A percentile compares a stretch with the other conserved stretches of the same genome.
phyloP scores from a whole-genome alignment of 306 rosid genomes.

The Gastrolobium villosum region DNA sequence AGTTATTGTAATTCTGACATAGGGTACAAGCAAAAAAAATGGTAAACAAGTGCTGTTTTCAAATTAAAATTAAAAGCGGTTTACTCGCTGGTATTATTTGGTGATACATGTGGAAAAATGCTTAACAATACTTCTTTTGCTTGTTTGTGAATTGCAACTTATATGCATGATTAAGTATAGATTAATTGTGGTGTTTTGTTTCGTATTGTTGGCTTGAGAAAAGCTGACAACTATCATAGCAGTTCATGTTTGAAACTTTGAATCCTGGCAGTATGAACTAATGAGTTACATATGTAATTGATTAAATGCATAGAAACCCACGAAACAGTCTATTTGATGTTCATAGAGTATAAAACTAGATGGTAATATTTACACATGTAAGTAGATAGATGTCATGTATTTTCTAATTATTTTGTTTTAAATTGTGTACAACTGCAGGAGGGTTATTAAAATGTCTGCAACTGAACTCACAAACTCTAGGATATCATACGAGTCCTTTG shows the following conservation, averaged over 20 bases:
- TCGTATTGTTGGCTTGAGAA: not conserved
- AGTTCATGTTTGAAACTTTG: slow-evolving; percentile 3
- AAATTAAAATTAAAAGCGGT: not conserved
- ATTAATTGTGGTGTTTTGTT: not conserved
- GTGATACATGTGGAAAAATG: not conserved
- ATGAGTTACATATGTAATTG: not conserved
- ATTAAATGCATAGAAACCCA: not conserved
- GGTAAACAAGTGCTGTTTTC: not conserved
- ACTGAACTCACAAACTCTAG: slow-evolving; percentile 48
- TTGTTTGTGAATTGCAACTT: not conserved
- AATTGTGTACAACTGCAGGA: slow-evolving; percentile 52
- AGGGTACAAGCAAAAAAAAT: not conserved
- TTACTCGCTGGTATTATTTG: not conserved
- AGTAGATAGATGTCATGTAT: not conserved
- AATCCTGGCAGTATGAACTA: slow-evolving; percentile 23
- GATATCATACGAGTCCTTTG: slow-evolving; percentile 58
- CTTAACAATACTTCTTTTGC: not conserved
- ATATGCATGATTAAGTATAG: slow-evolving; percentile 7
- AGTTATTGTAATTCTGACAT: not conserved
- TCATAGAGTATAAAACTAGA: not conserved
- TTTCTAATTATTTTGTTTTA: slow-evolving; percentile 36
- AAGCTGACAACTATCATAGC: not conserved
- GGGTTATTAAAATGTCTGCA: slow-evolving; percentile 63
- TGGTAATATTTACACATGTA: slow-evolving; percentile 15
- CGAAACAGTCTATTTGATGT: not conserved